phyloP scores from a whole-genome alignment of 225 moss, liverwort and hornwort genomes.

The Lunularia cruciata region DNA sequence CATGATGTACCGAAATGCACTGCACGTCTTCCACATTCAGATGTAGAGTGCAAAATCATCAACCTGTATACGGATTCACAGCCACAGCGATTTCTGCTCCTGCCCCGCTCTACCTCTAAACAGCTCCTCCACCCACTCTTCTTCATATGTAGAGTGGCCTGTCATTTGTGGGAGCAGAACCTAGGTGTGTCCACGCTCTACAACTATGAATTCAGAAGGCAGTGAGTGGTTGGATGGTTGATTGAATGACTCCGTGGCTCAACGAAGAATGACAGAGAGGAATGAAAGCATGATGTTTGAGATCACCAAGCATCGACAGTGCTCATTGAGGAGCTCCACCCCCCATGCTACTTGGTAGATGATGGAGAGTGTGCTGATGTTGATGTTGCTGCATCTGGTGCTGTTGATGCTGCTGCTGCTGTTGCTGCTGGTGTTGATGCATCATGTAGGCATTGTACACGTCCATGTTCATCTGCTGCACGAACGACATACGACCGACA shows the following conservation, averaged over 20 bases:
- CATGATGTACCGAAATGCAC: conserved; percentile 9
- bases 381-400: conserved; percentile 49
- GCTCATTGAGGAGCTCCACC: conserved; percentile 29
- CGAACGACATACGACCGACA: neutral
- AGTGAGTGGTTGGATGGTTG: neutral
- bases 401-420: conserved; percentile 55
- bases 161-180: no score
- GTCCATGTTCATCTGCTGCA: conserved; percentile 59
- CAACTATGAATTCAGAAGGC: neutral
- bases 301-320: neutral
- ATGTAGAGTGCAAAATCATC: neutral
- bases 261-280: neutral
- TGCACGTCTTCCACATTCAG: conserved; percentile 1
- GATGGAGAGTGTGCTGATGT: conserved; percentile 29
- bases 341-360: conserved; percentile 29
- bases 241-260: neutral
- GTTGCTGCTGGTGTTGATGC: conserved; percentile 48
- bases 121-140: no score
- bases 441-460: conserved; percentile 72
- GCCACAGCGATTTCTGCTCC: neutral
- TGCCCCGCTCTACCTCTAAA: no score
- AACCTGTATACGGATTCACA: neutral
- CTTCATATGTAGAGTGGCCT: no score
- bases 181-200: neutral
- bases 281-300: neutral